Evolutionary conservation across 2,329 filamentous ascomycete genomes (phyloP).

Genomic region (Aspergillus caelatus): DNA sequence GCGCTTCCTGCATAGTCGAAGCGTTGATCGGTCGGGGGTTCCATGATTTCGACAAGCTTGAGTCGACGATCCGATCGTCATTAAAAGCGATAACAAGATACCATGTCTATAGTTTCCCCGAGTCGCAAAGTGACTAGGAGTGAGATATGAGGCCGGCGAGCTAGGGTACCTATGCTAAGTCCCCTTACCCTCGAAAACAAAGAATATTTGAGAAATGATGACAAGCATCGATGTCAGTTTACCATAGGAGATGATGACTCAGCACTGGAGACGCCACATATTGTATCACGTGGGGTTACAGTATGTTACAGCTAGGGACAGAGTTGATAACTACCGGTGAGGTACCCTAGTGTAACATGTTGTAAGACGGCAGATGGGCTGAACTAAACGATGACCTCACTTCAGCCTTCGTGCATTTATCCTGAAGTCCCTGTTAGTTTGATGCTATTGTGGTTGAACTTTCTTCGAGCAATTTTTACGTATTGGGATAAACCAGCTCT

Average conservation of each 20-base stretch:
- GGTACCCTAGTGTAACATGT: background rate
- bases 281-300: background rate
- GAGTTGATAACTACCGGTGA: background rate
- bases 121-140: background rate
- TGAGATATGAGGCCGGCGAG: no score
- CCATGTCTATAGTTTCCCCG: conserved; percentile 21
- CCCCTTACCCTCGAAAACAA: background rate
- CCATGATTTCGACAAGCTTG: conserved; percentile 28
- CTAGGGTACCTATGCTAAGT: background rate
- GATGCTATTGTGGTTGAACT: background rate
- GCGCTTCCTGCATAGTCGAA: conserved; percentile 22
- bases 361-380: background rate
- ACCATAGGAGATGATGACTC: background rate
- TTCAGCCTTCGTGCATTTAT: background rate
- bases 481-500: background rate
- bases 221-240: background rate
- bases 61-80: conserved; percentile 22
- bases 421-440: background rate
- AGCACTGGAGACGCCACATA: background rate
- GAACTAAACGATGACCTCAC: conserved; percentile 4
- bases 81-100: conserved; percentile 28
- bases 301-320: background rate
- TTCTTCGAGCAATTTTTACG: background rate
- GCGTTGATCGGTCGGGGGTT: conserved; percentile 26
- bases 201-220: background rate